A percentile compares a stretch with the other conserved stretches of the same genome.
phyloP scores from a whole-genome alignment of 805 yeast genomes.

The Isabelozyma pseudorhagii region DNA sequence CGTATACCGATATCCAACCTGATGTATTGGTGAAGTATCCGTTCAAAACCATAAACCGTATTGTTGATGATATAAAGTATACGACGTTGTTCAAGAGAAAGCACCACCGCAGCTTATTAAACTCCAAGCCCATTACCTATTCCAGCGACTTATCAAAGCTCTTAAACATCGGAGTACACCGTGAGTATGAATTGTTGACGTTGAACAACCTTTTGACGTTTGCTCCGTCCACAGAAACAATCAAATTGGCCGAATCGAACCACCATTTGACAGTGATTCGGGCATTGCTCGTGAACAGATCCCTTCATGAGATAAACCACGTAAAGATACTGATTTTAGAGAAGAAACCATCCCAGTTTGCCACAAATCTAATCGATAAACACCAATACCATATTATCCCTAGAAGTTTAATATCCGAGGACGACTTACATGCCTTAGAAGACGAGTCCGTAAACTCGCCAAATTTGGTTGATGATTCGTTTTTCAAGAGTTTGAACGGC shows the following conservation, averaged over 20 bases:
- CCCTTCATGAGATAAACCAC: slow-evolving; percentile 18
- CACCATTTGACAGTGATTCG: slow-evolving; percentile 22
- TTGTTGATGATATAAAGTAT: slow-evolving; percentile 60
- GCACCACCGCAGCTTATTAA: slow-evolving; percentile 19
- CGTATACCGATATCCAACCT: background rate
- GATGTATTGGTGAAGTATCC: slow-evolving; percentile 11
- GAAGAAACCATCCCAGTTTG: slow-evolving; percentile 14
- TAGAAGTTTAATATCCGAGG: slow-evolving; percentile 18
- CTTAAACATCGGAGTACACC: slow-evolving; percentile 6
- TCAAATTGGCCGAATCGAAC: slow-evolving; percentile 10
- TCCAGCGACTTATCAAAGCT: slow-evolving; percentile 16
- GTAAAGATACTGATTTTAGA: slow-evolving; percentile 29
- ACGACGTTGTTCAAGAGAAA: slow-evolving; percentile 12
- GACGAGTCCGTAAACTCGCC: slow-evolving; percentile 3
- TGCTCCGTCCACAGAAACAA: slow-evolving; percentile 28
- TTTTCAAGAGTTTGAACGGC: slow-evolving; percentile 22
- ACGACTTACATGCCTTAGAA: slow-evolving; percentile 17
- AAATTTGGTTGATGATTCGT: slow-evolving; percentile 31
- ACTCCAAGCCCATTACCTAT: slow-evolving; percentile 36
- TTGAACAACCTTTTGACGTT: slow-evolving; percentile 33
- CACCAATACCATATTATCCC: slow-evolving; percentile 35
- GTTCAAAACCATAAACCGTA: slow-evolving; percentile 65
- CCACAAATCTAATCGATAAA: slow-evolving; percentile 17
- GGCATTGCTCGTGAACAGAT: slow-evolving; percentile 25
- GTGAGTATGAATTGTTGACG: slow-evolving; percentile 20